phyloP scores from a whole-genome alignment of 306 rosid species.

The barrel medic (Medicago truncatula) region DNA sequence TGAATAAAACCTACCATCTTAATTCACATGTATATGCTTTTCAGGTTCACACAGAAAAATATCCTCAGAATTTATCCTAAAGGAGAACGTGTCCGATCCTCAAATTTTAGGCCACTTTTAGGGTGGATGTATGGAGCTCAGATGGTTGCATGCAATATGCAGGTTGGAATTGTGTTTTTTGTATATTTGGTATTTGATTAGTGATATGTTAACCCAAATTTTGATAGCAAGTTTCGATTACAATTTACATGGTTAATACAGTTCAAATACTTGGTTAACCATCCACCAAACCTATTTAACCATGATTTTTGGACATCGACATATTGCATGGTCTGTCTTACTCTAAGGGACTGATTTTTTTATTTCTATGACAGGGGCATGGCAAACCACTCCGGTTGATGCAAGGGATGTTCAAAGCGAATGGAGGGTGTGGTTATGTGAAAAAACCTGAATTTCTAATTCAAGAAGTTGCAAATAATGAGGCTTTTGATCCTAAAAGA shows the following conservation, averaged over 20 bases:
- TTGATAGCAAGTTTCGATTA: too few species aligned
- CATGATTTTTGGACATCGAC: too few species aligned
- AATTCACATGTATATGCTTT: constrained; percentile 35
- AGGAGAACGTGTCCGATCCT: constrained; percentile 78
- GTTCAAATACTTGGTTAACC: neutral
- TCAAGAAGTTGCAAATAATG: constrained; percentile 45
- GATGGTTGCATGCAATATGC: constrained; percentile 97
- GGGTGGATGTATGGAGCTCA: constrained; percentile 98
- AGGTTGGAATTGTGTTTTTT: constrained; percentile 56
- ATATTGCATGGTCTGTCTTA: too few species aligned
- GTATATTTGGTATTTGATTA: neutral
- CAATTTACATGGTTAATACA: neutral
- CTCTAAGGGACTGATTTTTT: neutral
- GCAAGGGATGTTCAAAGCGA: constrained; percentile 93
- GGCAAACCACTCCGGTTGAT: constrained; percentile 73
- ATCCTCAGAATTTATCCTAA: constrained; percentile 80
- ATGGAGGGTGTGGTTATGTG: constrained; percentile 88
- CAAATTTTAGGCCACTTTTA: constrained; percentile 77
- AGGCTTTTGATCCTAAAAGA: constrained; percentile 73
- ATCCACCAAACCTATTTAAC: neutral
- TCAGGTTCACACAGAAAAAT: constrained; percentile 82
- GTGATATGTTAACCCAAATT: too few species aligned
- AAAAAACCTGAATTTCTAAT: constrained; percentile 76
- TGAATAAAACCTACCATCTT: neutral
- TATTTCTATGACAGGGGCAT: constrained; percentile 57